phyloP scores from a whole-genome alignment of 257 asterid species.

The Nyctanthes arbortristis region DNA sequence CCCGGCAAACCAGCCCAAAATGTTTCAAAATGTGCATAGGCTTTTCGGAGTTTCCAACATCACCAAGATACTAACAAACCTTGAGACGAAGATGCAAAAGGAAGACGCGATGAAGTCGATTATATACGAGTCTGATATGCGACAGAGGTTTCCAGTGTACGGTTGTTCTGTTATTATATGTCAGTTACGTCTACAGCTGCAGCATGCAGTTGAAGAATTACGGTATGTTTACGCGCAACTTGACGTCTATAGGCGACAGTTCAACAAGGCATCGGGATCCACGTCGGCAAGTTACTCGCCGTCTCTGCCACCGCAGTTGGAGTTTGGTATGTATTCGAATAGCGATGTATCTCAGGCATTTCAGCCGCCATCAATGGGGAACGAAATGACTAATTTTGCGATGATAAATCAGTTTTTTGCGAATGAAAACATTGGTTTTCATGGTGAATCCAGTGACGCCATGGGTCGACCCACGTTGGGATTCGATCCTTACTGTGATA shows the following conservation, averaged over 20 bases:
- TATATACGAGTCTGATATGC: constrained; percentile 63
- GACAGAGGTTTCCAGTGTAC: constrained; percentile 43
- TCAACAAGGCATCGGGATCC: constrained; percentile 8
- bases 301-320: not conserved
- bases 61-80: constrained; percentile 29
- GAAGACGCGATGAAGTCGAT: constrained; percentile 77
- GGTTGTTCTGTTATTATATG: constrained; percentile 47
- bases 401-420: not conserved
- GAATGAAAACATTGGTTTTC: constrained; percentile 17
- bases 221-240: constrained; percentile 30
- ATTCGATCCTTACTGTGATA: constrained; percentile 17
- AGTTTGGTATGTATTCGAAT: constrained; percentile 7
- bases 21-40: constrained; percentile 63
- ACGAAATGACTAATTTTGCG: constrained; percentile 7
- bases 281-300: not conserved
- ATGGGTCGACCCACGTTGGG: constrained; percentile 15
- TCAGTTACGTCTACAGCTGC: constrained; percentile 33
- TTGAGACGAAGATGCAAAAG: constrained; percentile 24
- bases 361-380: not conserved
- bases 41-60: constrained; percentile 64
- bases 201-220: constrained; percentile 32
- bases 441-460: constrained; percentile 8
- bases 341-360: not conserved
- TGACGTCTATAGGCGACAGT: constrained; percentile 5
- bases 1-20: constrained; percentile 51